Evolutionary conservation across 2,329 filamentous ascomycete species (phyloP).

Genomic region (Metarhizium rileyi): DNA sequence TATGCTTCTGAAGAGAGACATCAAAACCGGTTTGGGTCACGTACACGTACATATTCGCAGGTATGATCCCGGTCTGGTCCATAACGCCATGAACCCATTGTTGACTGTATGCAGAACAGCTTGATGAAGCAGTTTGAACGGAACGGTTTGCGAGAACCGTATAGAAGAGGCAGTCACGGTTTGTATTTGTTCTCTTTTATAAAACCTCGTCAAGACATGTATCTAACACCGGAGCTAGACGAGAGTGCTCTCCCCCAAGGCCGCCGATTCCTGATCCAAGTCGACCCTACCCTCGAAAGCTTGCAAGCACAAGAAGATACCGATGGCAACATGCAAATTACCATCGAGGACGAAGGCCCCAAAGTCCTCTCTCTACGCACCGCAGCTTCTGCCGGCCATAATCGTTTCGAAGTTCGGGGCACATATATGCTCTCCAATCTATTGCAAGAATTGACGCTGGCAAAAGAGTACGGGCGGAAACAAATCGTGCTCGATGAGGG

Average conservation of each 20-base stretch:
- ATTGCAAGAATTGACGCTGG: constrained; percentile 85
- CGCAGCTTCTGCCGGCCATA: constrained; percentile 74
- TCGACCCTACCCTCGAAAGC: constrained; percentile 71
- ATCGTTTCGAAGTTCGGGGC: constrained; percentile 82
- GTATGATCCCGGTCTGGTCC: constrained; percentile 21
- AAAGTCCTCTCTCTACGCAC: constrained; percentile 85
- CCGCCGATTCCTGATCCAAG: constrained; percentile 77
- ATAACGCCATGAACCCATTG: background rate
- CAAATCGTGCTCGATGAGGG: constrained; percentile 87
- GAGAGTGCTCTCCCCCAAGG: constrained; percentile 55
- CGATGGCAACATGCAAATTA: constrained; percentile 92
- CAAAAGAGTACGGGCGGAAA: constrained; percentile 81
- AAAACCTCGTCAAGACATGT: background rate
- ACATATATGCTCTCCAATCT: constrained; percentile 98
- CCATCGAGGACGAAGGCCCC: constrained; percentile 88
- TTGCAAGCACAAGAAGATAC: constrained; percentile 83
- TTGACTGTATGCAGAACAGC: constrained; percentile 36
- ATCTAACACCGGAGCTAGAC: constrained; percentile 41
- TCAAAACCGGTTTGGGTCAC: constrained; percentile 35
- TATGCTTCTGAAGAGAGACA: constrained; percentile 48
- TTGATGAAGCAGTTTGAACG: constrained; percentile 43
- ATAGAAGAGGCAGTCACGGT: constrained; percentile 51
- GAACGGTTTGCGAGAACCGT: constrained; percentile 42
- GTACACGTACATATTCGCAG: constrained; percentile 49
- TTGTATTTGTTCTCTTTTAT: constrained; percentile 8